Evolutionary conservation across 495 filamentous ascomycete species (phyloP).

Genomic region (Neurospora terricola): DNA sequence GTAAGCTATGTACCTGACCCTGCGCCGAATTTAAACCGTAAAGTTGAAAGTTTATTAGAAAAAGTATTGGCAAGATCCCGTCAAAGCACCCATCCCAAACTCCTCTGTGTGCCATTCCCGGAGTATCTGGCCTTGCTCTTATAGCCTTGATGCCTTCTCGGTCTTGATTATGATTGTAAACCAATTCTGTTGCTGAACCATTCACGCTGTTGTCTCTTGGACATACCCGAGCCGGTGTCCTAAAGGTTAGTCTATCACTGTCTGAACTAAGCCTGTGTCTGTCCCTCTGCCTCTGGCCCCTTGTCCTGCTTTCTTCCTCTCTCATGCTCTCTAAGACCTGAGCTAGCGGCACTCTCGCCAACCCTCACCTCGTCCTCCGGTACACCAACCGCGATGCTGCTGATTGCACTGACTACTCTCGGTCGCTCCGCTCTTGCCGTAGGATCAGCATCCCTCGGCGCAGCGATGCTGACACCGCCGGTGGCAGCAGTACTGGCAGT

Average conservation of each 20-base stretch:
- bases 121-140: background rate
- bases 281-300: background rate
- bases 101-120: background rate
- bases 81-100: background rate
- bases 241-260: background rate
- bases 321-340: constrained; percentile 18
- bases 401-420: constrained; percentile 24
- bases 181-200: background rate
- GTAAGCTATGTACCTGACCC: background rate
- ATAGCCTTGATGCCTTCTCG: background rate
- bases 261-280: background rate
- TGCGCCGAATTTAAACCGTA: background rate
- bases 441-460: constrained; percentile 15
- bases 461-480: constrained; percentile 21
- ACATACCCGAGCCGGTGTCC: background rate
- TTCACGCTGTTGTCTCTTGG: background rate
- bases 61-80: background rate
- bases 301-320: background rate
- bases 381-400: constrained; percentile 32
- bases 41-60: background rate
- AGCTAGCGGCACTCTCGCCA: constrained; percentile 47
- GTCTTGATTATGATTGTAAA: background rate
- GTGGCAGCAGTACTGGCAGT: constrained; percentile 19
- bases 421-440: constrained; percentile 16
- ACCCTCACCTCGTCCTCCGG: constrained; percentile 42